Evolutionary conservation across 2,329 filamentous ascomycete species (phyloP).

Genomic region (Neoscytalidium dimidiatum): DNA sequence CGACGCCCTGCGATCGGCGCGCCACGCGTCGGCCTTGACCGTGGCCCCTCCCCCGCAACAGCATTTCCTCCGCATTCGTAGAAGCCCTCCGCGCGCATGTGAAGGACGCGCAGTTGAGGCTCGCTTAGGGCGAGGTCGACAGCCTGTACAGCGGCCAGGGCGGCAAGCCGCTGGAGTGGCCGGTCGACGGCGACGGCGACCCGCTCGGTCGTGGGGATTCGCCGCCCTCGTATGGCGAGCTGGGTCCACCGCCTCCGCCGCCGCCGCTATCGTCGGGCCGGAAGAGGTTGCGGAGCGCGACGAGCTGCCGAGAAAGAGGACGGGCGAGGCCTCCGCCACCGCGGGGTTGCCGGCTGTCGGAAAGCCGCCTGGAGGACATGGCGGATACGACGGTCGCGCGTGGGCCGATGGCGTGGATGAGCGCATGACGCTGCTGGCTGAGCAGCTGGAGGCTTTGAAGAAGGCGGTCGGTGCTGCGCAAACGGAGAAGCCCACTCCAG

Average conservation of each 20-base stretch:
- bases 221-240: neutral
- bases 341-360: too few relatives aligned
- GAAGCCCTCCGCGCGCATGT: neutral
- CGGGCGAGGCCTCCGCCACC: too few relatives aligned
- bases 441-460: neutral
- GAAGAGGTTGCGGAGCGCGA: neutral
- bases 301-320: neutral
- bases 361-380: neutral
- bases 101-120: neutral
- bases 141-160: neutral
- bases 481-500: neutral
- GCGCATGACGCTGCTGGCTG: neutral
- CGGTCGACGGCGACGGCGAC: neutral
- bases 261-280: neutral
- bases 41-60: neutral
- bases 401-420: neutral
- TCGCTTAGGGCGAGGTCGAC: neutral
- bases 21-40: neutral
- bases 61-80: neutral
- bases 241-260: neutral
- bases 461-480: neutral
- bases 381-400: neutral
- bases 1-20: neutral
- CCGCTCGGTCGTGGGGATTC: neutral
- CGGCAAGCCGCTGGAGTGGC: neutral